phyloP scores from a whole-genome alignment of 2,329 filamentous ascomycete species.

The Tothia fuscella region DNA sequence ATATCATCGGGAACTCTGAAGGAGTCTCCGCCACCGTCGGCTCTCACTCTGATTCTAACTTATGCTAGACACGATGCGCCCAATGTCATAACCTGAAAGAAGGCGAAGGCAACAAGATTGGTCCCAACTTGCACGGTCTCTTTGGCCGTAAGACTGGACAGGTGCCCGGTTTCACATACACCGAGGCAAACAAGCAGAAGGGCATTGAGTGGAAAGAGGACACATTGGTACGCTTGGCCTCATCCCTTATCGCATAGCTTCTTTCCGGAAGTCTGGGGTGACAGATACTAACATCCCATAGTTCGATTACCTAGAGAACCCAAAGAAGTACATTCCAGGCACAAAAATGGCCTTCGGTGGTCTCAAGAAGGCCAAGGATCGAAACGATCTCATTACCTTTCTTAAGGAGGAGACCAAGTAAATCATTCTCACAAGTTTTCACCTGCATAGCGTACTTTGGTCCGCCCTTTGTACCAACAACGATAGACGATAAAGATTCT shows the following conservation, averaged over 20 bases:
- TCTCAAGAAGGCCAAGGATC: constrained; percentile 99
- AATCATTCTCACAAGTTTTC: too few relatives aligned
- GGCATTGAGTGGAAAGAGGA: constrained; percentile 78
- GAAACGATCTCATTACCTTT: constrained; percentile 94
- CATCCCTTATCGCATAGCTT: neutral
- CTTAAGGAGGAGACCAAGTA: constrained; percentile 60
- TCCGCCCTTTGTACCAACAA: too few relatives aligned
- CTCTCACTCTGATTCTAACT: constrained; percentile 15
- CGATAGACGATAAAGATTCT: too few relatives aligned
- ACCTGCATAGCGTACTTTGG: too few relatives aligned
- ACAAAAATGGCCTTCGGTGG: constrained; percentile 99
- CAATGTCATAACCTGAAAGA: constrained; percentile 96
- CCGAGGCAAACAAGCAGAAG: constrained; percentile 98
- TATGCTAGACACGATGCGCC: constrained; percentile 66
- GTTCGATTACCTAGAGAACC: constrained; percentile 99
- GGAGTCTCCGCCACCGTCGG: constrained; percentile 6
- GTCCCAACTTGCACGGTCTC: constrained; percentile 90
- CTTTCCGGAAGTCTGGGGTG: neutral
- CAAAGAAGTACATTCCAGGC: constrained; percentile 99
- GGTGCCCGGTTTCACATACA: constrained; percentile 91
- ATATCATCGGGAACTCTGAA: neutral
- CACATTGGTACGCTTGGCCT: constrained; percentile 57
- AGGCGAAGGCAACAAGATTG: constrained; percentile 93
- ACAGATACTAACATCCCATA: constrained; percentile 27
- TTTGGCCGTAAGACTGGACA: constrained; percentile 92